Evolutionary conservation across 257 asterid species (phyloP).

Genomic region (Sherardia arvensis): DNA sequence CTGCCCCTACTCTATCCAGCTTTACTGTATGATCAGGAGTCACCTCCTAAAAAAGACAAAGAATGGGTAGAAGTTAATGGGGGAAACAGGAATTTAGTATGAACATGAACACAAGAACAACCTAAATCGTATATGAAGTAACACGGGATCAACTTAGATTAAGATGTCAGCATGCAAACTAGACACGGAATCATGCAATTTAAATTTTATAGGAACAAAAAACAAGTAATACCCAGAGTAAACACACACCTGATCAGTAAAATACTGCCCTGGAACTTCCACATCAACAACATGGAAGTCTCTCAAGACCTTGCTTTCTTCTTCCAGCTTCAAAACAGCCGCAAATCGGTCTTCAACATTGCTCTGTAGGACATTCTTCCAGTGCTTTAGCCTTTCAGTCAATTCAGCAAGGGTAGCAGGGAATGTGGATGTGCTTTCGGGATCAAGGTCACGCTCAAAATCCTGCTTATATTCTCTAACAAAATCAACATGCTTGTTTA

Average conservation of each 20-base stretch:
- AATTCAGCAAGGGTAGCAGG: conserved; percentile 93
- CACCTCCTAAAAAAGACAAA: conserved; percentile 54
- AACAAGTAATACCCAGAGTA: neutral
- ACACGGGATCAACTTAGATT: neutral
- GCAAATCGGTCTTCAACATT: conserved; percentile 98
- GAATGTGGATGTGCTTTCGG: conserved; percentile 83
- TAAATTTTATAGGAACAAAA: neutral
- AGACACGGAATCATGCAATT: too few species aligned
- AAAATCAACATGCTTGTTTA: conserved; percentile 94
- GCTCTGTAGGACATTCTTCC: conserved; percentile 96
- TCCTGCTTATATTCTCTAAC: conserved; percentile 97
- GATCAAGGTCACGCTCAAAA: conserved; percentile 98
- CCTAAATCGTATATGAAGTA: too few species aligned
- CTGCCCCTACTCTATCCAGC: conserved; percentile 96
- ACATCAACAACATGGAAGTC: conserved; percentile 97
- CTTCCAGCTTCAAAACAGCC: conserved; percentile 92
- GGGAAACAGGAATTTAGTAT: too few species aligned
- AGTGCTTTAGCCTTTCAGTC: conserved; percentile 87
- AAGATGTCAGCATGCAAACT: neutral
- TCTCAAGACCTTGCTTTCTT: conserved; percentile 94
- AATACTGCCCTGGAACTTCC: conserved; percentile 99
- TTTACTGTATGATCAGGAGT: conserved; percentile 97
- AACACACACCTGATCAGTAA: conserved; percentile 67
- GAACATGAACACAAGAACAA: neutral
- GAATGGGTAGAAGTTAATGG: neutral